Percentiles rank a stretch among this genome's conserved stretches.
Evolutionary conservation across 352 stramenopile genomes (phyloP).

Genomic region (Halophytophthora batemanensis): DNA sequence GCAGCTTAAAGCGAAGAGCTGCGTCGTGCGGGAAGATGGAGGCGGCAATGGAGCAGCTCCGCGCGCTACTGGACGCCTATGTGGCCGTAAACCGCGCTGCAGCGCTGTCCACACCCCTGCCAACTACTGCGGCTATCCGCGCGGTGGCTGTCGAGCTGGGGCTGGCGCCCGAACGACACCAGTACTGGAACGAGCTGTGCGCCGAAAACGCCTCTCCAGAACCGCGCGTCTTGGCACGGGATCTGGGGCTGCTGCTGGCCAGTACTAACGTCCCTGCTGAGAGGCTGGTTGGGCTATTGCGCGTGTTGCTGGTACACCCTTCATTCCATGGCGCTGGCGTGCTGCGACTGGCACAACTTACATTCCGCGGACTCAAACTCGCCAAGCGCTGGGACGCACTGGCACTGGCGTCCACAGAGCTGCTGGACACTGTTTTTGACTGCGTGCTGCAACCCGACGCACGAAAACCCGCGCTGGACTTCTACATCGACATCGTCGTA

Average conservation of each 20-base stretch:
- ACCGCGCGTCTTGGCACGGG: constrained; percentile 24
- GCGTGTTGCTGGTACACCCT: constrained; percentile 31
- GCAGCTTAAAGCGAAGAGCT: no score
- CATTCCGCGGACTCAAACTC: constrained; percentile 65
- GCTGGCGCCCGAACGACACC: constrained; percentile 36
- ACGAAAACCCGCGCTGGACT: constrained; percentile 24
- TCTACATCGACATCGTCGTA: constrained; percentile 68
- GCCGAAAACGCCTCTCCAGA: constrained; percentile 20
- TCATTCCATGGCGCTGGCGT: constrained; percentile 38
- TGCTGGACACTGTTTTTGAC: constrained; percentile 39
- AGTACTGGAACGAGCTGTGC: constrained; percentile 50
- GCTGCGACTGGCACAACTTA: constrained; percentile 50
- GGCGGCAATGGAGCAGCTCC: constrained; percentile 37
- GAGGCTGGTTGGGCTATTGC: constrained; percentile 33
- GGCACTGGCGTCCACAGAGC: constrained; percentile 26
- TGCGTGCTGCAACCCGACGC: constrained; percentile 29
- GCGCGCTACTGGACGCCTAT: constrained; percentile 36
- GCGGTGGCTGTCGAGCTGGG: constrained; percentile 13
- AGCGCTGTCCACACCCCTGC: neutral
- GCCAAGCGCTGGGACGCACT: constrained; percentile 75
- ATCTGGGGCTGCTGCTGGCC: constrained; percentile 63
- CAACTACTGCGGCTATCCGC: constrained; percentile 3
- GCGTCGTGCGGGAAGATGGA: constrained; percentile 22
- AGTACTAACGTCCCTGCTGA: constrained; percentile 38
- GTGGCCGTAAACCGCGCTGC: constrained; percentile 27